Evolutionary conservation across 1,139 yeast species (phyloP).

Genomic region (Blastobotrys arbuscula): DNA sequence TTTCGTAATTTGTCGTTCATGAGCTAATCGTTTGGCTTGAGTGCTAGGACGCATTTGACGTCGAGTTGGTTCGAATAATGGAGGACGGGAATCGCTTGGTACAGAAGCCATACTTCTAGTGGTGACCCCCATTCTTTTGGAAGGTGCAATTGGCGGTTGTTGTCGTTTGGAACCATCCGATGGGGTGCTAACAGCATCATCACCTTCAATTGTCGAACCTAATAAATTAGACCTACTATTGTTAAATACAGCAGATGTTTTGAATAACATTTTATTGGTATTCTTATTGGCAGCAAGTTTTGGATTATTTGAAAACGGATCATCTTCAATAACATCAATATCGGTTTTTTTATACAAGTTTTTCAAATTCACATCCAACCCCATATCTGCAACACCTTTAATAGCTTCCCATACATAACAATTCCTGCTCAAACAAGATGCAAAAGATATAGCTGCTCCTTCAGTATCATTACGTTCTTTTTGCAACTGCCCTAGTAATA

Average conservation of each 20-base stretch:
- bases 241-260: constrained; percentile 17
- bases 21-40: constrained; percentile 7
- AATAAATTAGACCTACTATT: constrained; percentile 8
- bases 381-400: constrained; percentile 61
- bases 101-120: neutral
- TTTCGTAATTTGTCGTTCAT: neutral
- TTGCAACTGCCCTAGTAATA: constrained; percentile 67
- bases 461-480: constrained; percentile 52
- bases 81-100: constrained; percentile 5
- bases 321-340: constrained; percentile 2
- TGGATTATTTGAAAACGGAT: constrained; percentile 3
- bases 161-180: constrained; percentile 13
- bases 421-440: constrained; percentile 62
- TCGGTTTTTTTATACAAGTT: constrained; percentile 45
- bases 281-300: neutral
- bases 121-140: constrained; percentile 18
- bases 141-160: constrained; percentile 23
- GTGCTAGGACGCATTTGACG: constrained; percentile 13
- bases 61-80: constrained; percentile 11
- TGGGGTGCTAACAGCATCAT: constrained; percentile 13
- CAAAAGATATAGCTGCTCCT: constrained; percentile 61
- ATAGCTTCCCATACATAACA: constrained; percentile 87
- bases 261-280: constrained; percentile 13
- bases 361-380: constrained; percentile 52
- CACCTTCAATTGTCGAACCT: constrained; percentile 13